Conservation (phyloP, 2,329 filamentous ascomycete genomes). For the Sporothrix globosa region DNA sequence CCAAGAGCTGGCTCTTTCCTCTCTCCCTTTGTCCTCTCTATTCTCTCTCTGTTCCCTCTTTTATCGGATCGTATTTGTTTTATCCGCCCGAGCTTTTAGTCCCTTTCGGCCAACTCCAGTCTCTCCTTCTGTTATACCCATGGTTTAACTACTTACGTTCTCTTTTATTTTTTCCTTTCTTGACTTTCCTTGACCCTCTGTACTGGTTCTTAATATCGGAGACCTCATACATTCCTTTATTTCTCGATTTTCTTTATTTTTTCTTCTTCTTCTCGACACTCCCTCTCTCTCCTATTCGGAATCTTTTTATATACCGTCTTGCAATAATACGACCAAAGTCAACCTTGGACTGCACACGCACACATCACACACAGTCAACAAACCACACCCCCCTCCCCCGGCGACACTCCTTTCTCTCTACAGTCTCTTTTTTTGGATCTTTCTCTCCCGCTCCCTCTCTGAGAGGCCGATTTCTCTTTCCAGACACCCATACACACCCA, state of each 20-base stretch:
- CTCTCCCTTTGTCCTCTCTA: slow-evolving; percentile 41
- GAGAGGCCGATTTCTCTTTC: slow-evolving; percentile 22
- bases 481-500: neutral
- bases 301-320: slow-evolving; percentile 1
- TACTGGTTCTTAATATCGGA: slow-evolving; percentile 45
- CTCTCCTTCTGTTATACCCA: slow-evolving; percentile 39
- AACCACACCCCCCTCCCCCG: slow-evolving; percentile 17
- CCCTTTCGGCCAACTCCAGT: slow-evolving; percentile 1
- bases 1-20: slow-evolving; percentile 60
- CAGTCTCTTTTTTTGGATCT: neutral
- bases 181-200: slow-evolving; percentile 7
- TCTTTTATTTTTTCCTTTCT: slow-evolving; percentile 49
- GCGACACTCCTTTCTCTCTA: neutral
- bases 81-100: slow-evolving; percentile 20
- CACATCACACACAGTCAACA: slow-evolving; percentile 27
- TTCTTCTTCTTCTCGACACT: neutral
- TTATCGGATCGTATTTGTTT: slow-evolving; percentile 20
- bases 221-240: slow-evolving; percentile 51
- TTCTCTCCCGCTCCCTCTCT: slow-evolving; percentile 17
- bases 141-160: slow-evolving; percentile 47
- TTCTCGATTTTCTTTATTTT: slow-evolving; percentile 30
- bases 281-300: slow-evolving; percentile 2
- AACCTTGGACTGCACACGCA: slow-evolving; percentile 11
- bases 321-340: neutral
- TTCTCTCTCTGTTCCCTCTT: slow-evolving; percentile 31